Conservation (phyloP, 768 basidiomycete genomes). For the Tulasnella sp. region DNA sequence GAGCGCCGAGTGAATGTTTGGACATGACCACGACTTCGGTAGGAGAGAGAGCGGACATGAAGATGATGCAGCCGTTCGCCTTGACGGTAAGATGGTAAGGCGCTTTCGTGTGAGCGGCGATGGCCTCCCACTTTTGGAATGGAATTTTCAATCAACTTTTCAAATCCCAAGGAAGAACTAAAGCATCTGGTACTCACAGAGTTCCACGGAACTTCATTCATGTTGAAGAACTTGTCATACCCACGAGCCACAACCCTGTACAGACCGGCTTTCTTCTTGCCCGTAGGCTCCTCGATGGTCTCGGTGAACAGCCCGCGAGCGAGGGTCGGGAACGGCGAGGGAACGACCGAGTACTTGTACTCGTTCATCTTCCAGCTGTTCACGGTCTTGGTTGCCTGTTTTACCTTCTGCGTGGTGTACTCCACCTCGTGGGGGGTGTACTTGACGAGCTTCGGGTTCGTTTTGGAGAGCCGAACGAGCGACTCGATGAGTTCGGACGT, state of each 20-base stretch:
- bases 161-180: background rate
- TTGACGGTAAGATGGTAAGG: conserved; percentile 86
- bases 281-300: conserved; percentile 17
- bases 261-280: background rate
- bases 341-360: conserved; percentile 82
- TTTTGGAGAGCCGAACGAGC: conserved; percentile 41
- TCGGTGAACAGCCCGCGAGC: conserved; percentile 80
- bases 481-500: conserved; percentile 41
- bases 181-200: conserved; percentile 44
- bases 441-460: conserved; percentile 52
- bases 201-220: conserved; percentile 92
- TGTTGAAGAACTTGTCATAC: conserved; percentile 99
- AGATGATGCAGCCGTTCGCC: conserved; percentile 95
- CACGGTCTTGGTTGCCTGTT: conserved; percentile 43
- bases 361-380: conserved; percentile 98
- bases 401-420: conserved; percentile 41
- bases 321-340: conserved; percentile 89
- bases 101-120: conserved; percentile 55
- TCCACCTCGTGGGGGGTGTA: conserved; percentile 47
- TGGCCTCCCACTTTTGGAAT: conserved; percentile 54
- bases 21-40: conserved; percentile 73
- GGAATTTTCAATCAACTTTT: too few relatives aligned
- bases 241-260: conserved; percentile 69
- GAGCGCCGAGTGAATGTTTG: conserved; percentile 76
- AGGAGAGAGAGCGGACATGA: conserved; percentile 74